Conservation (phyloP, 495 filamentous ascomycete genomes). For the Penicillium fimorum region DNA sequence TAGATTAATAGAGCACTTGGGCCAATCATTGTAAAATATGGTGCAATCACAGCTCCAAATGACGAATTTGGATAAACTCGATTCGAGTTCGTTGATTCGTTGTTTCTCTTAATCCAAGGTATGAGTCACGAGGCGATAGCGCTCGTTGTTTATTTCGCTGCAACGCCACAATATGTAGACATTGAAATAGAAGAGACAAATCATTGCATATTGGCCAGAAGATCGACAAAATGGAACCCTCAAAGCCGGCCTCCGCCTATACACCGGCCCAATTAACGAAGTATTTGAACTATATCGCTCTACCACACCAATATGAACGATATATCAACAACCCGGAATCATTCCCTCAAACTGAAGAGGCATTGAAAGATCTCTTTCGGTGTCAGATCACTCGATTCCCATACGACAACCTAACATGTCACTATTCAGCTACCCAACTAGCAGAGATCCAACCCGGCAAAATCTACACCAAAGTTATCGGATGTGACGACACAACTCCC, state of each 20-base stretch:
- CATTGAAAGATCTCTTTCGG: constrained; percentile 25
- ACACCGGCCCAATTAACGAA: constrained; percentile 21
- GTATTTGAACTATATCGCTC: constrained; percentile 24
- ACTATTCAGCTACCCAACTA: constrained; percentile 52
- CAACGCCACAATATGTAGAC: background rate
- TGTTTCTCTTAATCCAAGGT: background rate
- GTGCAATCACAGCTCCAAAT: background rate
- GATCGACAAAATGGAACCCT: constrained; percentile 5
- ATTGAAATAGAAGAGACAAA: background rate
- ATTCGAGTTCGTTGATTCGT: background rate
- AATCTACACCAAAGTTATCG: constrained; percentile 65
- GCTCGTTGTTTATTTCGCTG: background rate
- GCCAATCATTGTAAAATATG: background rate
- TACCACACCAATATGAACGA: constrained; percentile 21
- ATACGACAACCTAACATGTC: constrained; percentile 65
- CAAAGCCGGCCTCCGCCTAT: constrained; percentile 14
- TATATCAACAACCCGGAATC: constrained; percentile 18
- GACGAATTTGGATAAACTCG: background rate
- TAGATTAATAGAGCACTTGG: background rate
- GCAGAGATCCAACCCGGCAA: constrained; percentile 55
- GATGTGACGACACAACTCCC: constrained; percentile 13
- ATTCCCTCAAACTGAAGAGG: constrained; percentile 29
- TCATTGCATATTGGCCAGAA: background rate
- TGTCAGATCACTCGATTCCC: constrained; percentile 61
- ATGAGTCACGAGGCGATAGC: background rate